A percentile compares a stretch with the other conserved stretches of the same genome.
phyloP scores from a whole-genome alignment of 352 stramenopile species.

The Pythium utonaiense region DNA sequence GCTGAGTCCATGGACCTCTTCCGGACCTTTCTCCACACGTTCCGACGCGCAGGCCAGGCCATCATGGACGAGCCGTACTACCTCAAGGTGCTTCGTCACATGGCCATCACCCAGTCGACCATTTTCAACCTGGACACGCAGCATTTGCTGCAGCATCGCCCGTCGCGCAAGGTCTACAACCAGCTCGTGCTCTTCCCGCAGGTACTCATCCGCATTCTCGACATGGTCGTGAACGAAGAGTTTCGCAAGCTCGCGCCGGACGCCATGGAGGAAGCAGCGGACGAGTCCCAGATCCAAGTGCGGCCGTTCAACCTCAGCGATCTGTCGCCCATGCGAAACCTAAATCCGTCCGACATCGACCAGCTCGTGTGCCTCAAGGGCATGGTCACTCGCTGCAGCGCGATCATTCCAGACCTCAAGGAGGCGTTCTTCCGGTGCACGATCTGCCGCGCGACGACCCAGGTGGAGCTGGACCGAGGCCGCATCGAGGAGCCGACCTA shows the following conservation, averaged over 20 bases:
- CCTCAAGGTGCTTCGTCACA: slow-evolving; percentile 63
- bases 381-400: slow-evolving; percentile 97
- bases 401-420: slow-evolving; percentile 98
- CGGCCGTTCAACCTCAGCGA: slow-evolving; percentile 95
- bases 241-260: slow-evolving; percentile 47
- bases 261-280: slow-evolving; percentile 43
- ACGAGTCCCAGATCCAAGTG: slow-evolving; percentile 88
- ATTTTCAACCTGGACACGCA: slow-evolving; percentile 92
- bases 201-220: slow-evolving; percentile 95
- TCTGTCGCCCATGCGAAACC: slow-evolving; percentile 92
- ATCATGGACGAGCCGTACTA: slow-evolving; percentile 67
- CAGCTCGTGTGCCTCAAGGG: slow-evolving; percentile 95
- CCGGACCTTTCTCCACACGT: slow-evolving; percentile 86
- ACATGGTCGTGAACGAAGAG: slow-evolving; percentile 94
- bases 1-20: slow-evolving; percentile 91
- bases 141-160: slow-evolving; percentile 81
- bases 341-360: slow-evolving; percentile 98
- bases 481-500: slow-evolving; percentile 94
- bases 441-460: slow-evolving; percentile 88
- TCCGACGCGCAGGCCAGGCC: slow-evolving; percentile 36
- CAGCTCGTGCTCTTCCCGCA: slow-evolving; percentile 96
- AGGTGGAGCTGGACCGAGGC: slow-evolving; percentile 94
- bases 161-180: slow-evolving; percentile 91
- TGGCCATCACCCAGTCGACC: slow-evolving; percentile 78
- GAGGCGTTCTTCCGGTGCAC: slow-evolving; percentile 96